phyloP scores from a whole-genome alignment of 192 early-diverging fungal genomes.

The Podochytrium sp. region DNA sequence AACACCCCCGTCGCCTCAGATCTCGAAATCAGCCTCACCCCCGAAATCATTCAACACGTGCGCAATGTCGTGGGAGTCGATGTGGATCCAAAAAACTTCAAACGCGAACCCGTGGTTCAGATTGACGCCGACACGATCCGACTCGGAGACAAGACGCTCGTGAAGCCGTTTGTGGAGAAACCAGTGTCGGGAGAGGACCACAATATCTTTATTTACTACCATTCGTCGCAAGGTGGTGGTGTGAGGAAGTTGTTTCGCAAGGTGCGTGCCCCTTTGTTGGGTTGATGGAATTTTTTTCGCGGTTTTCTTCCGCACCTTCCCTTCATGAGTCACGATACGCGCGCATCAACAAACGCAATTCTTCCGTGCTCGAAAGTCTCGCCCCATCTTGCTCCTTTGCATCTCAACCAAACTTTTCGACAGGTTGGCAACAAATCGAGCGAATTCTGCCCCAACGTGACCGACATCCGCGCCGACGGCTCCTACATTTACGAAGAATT shows the following conservation, averaged over 20 bases:
- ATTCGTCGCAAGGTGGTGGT: slow-evolving; percentile 74
- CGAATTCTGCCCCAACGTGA: slow-evolving; percentile 78
- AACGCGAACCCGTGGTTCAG: slow-evolving; percentile 10
- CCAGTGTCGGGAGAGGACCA: slow-evolving; percentile 96
- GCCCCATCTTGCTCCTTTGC: too few relatives aligned
- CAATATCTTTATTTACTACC: slow-evolving; percentile 96
- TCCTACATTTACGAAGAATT: slow-evolving; percentile 96
- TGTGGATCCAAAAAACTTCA: background rate
- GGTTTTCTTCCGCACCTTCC: background rate
- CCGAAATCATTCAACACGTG: slow-evolving; percentile 18
- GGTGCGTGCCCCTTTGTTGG: slow-evolving; percentile 4
- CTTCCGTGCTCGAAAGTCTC: too few relatives aligned
- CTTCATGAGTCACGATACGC: background rate
- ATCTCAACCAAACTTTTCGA: too few relatives aligned
- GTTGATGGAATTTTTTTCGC: background rate
- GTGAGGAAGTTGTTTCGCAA: slow-evolving; percentile 51
- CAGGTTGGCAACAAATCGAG: slow-evolving; percentile 94
- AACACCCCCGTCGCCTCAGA: slow-evolving; percentile 34
- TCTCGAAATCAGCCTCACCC: background rate
- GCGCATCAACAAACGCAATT: background rate
- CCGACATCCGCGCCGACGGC: slow-evolving; percentile 69
- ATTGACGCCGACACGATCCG: slow-evolving; percentile 52
- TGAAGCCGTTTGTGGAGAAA: slow-evolving; percentile 98
- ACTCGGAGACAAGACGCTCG: slow-evolving; percentile 68
- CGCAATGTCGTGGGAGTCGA: slow-evolving; percentile 26